Evolutionary conservation across 768 basidiomycete species (phyloP), one percentile per base, ranked within the genome.

Genomic region (Russula virescens): DNA sequence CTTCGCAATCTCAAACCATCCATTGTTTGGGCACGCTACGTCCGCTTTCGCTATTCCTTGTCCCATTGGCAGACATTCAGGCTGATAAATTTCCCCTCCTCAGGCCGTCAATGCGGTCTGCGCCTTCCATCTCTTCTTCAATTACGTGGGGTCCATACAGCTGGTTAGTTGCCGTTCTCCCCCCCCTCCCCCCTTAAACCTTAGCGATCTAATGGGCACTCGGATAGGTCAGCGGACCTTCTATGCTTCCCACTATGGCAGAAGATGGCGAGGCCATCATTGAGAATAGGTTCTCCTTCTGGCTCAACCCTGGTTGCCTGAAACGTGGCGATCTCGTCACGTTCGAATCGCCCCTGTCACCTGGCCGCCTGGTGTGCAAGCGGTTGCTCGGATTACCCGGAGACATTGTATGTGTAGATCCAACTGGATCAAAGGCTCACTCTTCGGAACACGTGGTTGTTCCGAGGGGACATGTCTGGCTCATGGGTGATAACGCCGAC

Each of bases 311-410:
- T 6, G 69, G 75, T 31, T 73, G 72, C 18, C 73, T 93, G 53
- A 69, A 75, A 57, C 83, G 93, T 56, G 94, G 94, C 52, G 91
- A 94, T 68, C 75, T 98, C 49, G 73, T 95, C 61, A 83, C 86
- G 16, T 76, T 88, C 34, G 80, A 77, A 56, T 91, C 90, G 2
- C 92, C 94, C 13, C 71, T 84, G 51, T 80, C 85, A 59, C 89
- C 88, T 2, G 73, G 74, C 4, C 81, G 81, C 51, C 75, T 84
- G 31, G 81, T 96, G 40, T 95, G 92, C 76, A 98, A 98, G 77
- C 84, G 96, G 46, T 77, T 98, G 13, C 80, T 96, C 40, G 96
- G 94, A 2, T 76, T 98, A 25, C 89, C 94, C 25, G 95, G 96
- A 5, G 96, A 98, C 73, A 75, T 86, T 40, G 72, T 98, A 34